Evolutionary conservation across 805 yeast species (phyloP).

Genomic region (Nakazawaea sp.): DNA sequence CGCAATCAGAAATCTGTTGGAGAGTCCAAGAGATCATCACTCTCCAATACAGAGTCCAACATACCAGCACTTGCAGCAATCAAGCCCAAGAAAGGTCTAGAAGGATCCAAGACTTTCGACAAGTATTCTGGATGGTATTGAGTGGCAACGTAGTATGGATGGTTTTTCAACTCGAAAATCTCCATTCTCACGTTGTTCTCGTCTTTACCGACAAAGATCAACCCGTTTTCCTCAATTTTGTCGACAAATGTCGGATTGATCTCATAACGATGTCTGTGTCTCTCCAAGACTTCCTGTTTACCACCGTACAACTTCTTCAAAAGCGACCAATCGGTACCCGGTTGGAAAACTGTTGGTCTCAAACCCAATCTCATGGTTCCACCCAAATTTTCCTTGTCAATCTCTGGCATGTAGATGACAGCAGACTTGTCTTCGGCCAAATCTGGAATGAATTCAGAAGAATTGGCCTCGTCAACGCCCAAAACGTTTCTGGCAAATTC

Average conservation of each 20-base stretch:
- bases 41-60: slow-evolving; percentile 55
- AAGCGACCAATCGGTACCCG: slow-evolving; percentile 56
- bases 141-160: slow-evolving; percentile 89
- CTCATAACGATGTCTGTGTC: slow-evolving; percentile 99
- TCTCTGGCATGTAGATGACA: slow-evolving; percentile 97
- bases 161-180: slow-evolving; percentile 76
- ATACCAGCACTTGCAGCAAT: slow-evolving; percentile 91
- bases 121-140: slow-evolving; percentile 98
- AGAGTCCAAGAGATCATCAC: slow-evolving; percentile 24
- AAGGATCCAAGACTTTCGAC: slow-evolving; percentile 94
- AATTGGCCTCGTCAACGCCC: slow-evolving; percentile 61
- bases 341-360: slow-evolving; percentile 79
- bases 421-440: slow-evolving; percentile 58
- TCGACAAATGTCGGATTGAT: slow-evolving; percentile 80
- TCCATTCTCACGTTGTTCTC: slow-evolving; percentile 91
- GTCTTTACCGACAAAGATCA: slow-evolving; percentile 89
- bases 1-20: slow-evolving; percentile 22
- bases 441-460: slow-evolving; percentile 75
- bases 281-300: slow-evolving; percentile 64
- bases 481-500: slow-evolving; percentile 82
- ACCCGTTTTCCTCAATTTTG: slow-evolving; percentile 68
- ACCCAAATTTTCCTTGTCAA: slow-evolving; percentile 90
- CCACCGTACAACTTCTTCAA: slow-evolving; percentile 78
- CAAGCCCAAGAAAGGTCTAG: slow-evolving; percentile 92
- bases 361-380: slow-evolving; percentile 99